Evolutionary conservation across 352 stramenopile species (phyloP), one percentile per base, ranked within the genome.

Genomic region (Chrysophaeum taylorii): DNA sequence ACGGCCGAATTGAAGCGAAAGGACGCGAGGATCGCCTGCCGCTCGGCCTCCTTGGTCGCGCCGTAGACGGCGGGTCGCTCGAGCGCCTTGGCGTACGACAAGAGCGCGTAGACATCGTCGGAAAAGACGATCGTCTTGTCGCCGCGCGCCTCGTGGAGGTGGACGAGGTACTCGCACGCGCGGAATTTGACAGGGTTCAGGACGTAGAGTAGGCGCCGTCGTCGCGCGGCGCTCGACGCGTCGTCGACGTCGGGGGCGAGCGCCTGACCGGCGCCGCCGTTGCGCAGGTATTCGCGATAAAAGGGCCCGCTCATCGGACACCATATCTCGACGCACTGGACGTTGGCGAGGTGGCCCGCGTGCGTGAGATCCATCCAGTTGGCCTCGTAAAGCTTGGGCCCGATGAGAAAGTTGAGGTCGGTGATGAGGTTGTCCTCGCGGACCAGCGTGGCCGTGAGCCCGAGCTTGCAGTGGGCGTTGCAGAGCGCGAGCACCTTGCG

Each of bases 361-460:
- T 94, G 88, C 35, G 95, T 99, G 14, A 99, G 81, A 82, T 98
- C 94, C 93, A 99, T 98, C 96, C 96, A 99, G 79, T 99, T 99
- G 35, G 95, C 96, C 75, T 96, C 89, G 78, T 95, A 95, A 0
- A 94, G 76, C 76, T 98, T 98, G 0, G 94, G 94, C 18, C 95
- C 96, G 73, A 99, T 99, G 16, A 99, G 85, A 81, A 97, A 98
- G 81, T 98, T 97, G n/a, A 99, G 82, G 81, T 98, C 93, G 29
- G 89, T 91, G 79, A 99, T 99, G 16, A 98, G 81, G 79, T 98
- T 92, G 80, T 99, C 96, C 78, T 99, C 96, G 33, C 96, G 89
- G 36, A 99, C 96, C 31, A 99, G 81, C 25, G 96, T 99, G 7
- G 96, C 96, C 0, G 96, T 99, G 7, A 99, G 81, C 4, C 96